Evolutionary conservation across 2,329 filamentous ascomycete species (phyloP).

Genomic region (Cytospora schulzeri): DNA sequence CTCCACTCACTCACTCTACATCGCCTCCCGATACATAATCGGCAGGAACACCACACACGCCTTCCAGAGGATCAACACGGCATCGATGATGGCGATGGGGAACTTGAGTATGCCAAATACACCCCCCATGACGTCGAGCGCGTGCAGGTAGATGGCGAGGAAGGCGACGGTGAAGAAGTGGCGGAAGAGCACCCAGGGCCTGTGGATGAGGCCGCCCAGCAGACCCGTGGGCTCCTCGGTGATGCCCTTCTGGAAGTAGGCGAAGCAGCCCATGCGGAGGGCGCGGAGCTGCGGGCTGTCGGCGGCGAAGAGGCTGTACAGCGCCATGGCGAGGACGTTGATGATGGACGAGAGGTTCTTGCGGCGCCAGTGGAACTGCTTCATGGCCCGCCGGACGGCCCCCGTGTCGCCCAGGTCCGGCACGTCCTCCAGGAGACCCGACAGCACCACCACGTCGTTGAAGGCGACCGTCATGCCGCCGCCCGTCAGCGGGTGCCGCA

Average conservation of each 20-base stretch:
- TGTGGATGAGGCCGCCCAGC: conserved; percentile 77
- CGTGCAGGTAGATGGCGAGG: conserved; percentile 74
- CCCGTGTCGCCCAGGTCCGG: conserved; percentile 68
- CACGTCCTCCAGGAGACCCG: conserved; percentile 69
- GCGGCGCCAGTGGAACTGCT: conserved; percentile 80
- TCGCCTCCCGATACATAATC: conserved; percentile 71
- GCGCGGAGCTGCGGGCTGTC: conserved; percentile 75
- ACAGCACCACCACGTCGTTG: conserved; percentile 82
- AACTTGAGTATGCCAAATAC: conserved; percentile 58
- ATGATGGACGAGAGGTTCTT: conserved; percentile 85
- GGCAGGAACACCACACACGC: conserved; percentile 82
- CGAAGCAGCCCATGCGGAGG: conserved; percentile 88
- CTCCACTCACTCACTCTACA: conserved; percentile 31
- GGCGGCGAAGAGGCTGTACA: conserved; percentile 90
- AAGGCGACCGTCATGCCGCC: conserved; percentile 98
- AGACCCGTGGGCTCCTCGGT: conserved; percentile 80
- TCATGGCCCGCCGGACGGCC: conserved; percentile 69
- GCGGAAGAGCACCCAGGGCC: conserved; percentile 77
- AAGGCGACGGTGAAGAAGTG: conserved; percentile 97
- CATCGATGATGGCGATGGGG: conserved; percentile 66
- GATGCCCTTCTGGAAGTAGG: conserved; percentile 80
- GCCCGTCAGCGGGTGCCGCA: conserved; percentile 97
- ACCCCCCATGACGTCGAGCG: conserved; percentile 46
- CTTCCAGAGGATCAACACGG: conserved; percentile 73
- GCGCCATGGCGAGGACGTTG: conserved; percentile 94